Base-by-base conservation (phyloP, 371 early-diverging fungal genomes). In the Chytridium lagenaria region DNA sequence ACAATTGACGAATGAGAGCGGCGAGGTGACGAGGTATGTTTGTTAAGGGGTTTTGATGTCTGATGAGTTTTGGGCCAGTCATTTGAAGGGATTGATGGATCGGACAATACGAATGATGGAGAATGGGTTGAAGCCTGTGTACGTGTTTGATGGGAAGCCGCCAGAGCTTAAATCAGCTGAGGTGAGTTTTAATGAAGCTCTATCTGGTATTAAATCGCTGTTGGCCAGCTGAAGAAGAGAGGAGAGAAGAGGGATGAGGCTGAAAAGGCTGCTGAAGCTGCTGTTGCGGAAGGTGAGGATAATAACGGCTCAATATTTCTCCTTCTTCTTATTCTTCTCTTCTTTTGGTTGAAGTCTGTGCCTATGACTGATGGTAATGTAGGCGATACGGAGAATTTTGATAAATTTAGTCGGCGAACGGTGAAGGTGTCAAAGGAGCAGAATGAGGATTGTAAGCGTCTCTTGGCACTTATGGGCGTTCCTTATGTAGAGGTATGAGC, bases 71-170 rank as follows among this genome's bases (percentile, higher is more conserved):
- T 68, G 68, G 23, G 3, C 28, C 3, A 93, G 95, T 85, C 99
- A 99, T 82, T 83, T 99, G 52, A 92, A 98, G 90, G 99, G 99
- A 10, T 89, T 99, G 83, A 96, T 99, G 73, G 99, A 99, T 83
- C 94, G 99, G 52, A 98, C 99, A 0, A 92, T 99, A n/a, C 90
- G 97, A 52, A 95, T 99, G 94, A 88, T 99, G 0, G 99, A 99
- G 73, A 93, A 93, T 71, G 99, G 99, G 49, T 93, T 99, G 72
- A 97, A 96, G 76, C 99, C 99, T 0, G 88, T 94, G 1, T 99
- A 98, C 85, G 99, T 99, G 22, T 99, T 99, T 89, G 99, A 99
- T 80, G 99, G 99, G 49, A 94, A 94, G 73, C 98, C 99, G 34
- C 99, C 99, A 3, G 91, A 85, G 0, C 72, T 98, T 77, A 99